Base-by-base conservation (phyloP, 345 rosid species). In the Laguncularia racemosa region DNA sequence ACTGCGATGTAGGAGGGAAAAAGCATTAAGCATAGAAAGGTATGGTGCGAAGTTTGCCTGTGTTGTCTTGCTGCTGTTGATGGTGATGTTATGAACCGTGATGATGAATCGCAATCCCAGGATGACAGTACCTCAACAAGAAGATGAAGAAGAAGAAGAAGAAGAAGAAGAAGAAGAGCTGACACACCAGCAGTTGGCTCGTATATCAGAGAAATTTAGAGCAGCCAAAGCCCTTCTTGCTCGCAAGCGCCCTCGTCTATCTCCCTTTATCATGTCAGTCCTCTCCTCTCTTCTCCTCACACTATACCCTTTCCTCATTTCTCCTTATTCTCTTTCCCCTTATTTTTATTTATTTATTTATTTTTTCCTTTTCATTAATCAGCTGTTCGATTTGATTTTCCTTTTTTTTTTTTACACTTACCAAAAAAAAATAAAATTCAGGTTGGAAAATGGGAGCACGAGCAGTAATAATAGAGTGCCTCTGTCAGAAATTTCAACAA, bases 141-240 rank as follows among this genome's bases (percentile, higher is more conserved):
- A 49, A 26, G 28, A 26, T 2, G 28, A 26, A 26, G 28, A 26
- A 26, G 28, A 26, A 26, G 15, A 20, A 12, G 66, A 43, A 18
- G 55, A 16, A 12, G 58, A 18, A 11, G 57, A 21, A 43, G 46
- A 59, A 48, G 67, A 62, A 48, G 55, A 9, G 58, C 52, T 75
- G 54, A 62, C 70, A 4, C 59, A 60, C 53, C 65, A 64, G 16
- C 81, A 67, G 40, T 60, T 40, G 56, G 74, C 75, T 65, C 83
- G 81, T 19, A 78, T 85, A 56, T 78, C 91, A 56, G 82, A 76
- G 13, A 81, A 76, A 58, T 91, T 88, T 72, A 78, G 81, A 58
- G 74, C 76, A 13, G 71, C 81, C 14, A 90, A 86, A 70, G 88
- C 90, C 3, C 71, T 83, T 55, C 71, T 83, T 63, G 73, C 75